These are phyloP conservation scores for Pseudozyma thailandica DNA, from an alignment of 1,284 basidiomycete species.

Conservation along the genomic window DNA sequence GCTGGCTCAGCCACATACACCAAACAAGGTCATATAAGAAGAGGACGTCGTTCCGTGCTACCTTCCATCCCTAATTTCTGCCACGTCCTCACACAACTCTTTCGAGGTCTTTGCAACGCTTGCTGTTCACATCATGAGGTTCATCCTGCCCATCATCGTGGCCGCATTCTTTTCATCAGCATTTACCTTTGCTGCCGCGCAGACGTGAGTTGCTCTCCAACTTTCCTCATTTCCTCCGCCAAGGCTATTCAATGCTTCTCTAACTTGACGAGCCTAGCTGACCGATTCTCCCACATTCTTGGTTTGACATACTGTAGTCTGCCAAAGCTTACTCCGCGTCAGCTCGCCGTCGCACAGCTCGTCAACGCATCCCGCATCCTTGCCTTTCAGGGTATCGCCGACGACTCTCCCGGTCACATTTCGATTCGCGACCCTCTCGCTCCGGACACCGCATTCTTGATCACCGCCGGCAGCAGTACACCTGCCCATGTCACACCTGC, in stretches of 20 bases:
- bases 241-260: too few relatives aligned
- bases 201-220: not conserved
- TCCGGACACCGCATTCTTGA: constrained; percentile 29
- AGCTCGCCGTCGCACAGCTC: constrained; percentile 44
- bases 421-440: constrained; percentile 39
- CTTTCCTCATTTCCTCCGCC: too few relatives aligned
- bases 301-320: constrained; percentile 1
- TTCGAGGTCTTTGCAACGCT: not conserved
- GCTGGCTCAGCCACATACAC: not conserved
- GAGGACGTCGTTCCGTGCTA: not conserved
- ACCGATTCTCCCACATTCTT: not conserved
- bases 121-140: not conserved
- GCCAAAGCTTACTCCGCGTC: constrained; percentile 33
- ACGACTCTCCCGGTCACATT: constrained; percentile 39
- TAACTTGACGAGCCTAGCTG: not conserved
- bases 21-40: not conserved
- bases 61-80: not conserved
- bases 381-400: constrained; percentile 35
- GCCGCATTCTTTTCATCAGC: not conserved
- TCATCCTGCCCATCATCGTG: not conserved
- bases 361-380: constrained; percentile 51
- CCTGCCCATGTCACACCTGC: constrained; percentile 35
- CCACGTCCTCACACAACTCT: not conserved
- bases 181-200: not conserved
- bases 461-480: constrained; percentile 23